Base-by-base conservation (phyloP, 371 early-diverging fungal species). In the Mortierella sp. region DNA sequence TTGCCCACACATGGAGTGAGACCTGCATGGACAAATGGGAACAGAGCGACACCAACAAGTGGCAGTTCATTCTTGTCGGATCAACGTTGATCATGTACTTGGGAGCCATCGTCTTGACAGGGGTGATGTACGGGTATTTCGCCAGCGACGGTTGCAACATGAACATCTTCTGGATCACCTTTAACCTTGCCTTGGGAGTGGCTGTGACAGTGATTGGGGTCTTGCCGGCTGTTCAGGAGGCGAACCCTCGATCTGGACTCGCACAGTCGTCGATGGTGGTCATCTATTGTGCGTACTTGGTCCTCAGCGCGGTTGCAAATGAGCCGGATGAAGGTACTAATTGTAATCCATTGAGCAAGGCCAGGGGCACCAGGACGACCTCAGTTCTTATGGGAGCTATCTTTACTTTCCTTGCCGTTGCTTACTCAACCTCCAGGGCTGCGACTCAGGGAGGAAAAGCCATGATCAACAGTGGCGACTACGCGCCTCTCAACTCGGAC, bases 211-310 rank as follows among this genome's bases (percentile, higher is more conserved):
- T 93, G 4, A 48, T 96, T 1, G 94, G 96, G n/a, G 88, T 98
- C 44, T 88, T 94, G 29, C 98, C 98, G 3, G 88, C 89, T 0
- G 94, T 99, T 8, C 98, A 98, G 87, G 98, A 97, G 75, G 94
- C 92, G 21, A 98, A 98, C 78, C 92, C 97, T 7, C 91, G 94
- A 72, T 96, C 96, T 5, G 99, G 99, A n/a, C 89, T 99, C n/a
- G 96, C 98, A 4, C 99, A 98, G 88, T 94, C 97, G 7, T 95
- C 97, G 8, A 97, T 99, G 91, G 97, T 99, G 21, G 94, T 95
- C 29, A 92, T 96, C 46, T 99, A 99, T 79, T 94, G 97, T 71
- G 96, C 98, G 0, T 99, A 98, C 76, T 89, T 98, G 71, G 93
- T 98, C 8, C 90, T 95, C 38, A 96, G 95, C 70, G 97, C 99